Evolutionary conservation across 345 rosid genomes (phyloP), one percentile per base, ranked within the genome.

Genomic region (Litchi chinensis): DNA sequence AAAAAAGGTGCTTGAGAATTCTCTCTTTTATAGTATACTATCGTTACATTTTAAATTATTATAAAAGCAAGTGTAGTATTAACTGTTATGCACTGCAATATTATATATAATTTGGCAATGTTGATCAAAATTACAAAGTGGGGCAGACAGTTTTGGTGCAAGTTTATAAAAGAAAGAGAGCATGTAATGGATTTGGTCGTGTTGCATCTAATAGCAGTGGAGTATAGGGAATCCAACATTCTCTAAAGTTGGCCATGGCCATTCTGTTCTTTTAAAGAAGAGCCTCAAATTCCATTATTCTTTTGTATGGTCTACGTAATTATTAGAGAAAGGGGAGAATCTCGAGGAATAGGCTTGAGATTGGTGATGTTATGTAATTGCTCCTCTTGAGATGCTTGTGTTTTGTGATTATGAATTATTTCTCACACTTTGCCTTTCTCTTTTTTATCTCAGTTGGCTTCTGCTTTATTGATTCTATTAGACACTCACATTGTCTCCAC

Each of bases 171-270:
- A 28, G 39, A 67, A 65, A 81, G 79, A 82, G 32, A 75, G 21
- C 68, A 77, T 59, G 71, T 40, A 21, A 56, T 64, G 69, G 76
- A 83, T 77, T 85, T 73, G 79, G 83, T 68, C 22, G 65, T 81
- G 68, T 80, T 74, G 63, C 76, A 80, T 76, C 73, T 11, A 4
- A 1, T 46, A 56, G 76, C 83, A 66, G 79, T 86, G 83, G 73
- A 73, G 76, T 79, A 50, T 50, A 28, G 60, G 81, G 89, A 87
- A 86, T 84, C 92, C 89, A 82, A 87, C 92, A 89, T 84, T 87
- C 90, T 77, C 82, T 82, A 39, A 32, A 3, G 37, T 32, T 32
- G 37, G 37, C 37, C 37, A 32, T 32, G 37, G 37, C 37, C 37
- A 77, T 60, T 64, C 79, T 83, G 76, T 78, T 50, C 74, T 62